Conservation (phyloP, 768 basidiomycete genomes). For the Hortiboletus flavorubellus region DNA sequence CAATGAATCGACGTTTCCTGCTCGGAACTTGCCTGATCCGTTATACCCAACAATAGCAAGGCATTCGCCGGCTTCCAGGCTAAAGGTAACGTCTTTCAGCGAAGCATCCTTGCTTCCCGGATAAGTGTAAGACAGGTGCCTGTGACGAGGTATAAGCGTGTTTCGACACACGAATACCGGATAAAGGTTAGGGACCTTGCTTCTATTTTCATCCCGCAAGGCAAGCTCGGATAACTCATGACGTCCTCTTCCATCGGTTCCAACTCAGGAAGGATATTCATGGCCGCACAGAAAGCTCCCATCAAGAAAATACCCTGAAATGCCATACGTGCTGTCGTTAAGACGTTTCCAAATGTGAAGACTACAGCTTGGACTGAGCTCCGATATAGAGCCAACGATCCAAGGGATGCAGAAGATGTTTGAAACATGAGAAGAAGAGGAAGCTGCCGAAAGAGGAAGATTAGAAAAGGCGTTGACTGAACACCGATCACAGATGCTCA, state of each 20-base stretch:
- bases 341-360: conserved; percentile 57
- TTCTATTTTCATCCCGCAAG: conserved; percentile 66
- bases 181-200: conserved; percentile 48
- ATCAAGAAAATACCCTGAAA: conserved; percentile 85
- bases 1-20: conserved; percentile 6
- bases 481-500: conserved; percentile 33
- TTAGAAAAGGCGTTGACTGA: conserved; percentile 9
- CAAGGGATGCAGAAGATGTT: conserved; percentile 69
- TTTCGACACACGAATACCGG: conserved; percentile 5
- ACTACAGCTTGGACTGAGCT: conserved; percentile 72
- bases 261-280: conserved; percentile 63
- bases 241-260: conserved; percentile 56
- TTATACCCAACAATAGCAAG: conserved; percentile 86
- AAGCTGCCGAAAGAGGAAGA: conserved; percentile 43
- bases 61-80: conserved; percentile 69
- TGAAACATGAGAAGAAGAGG: conserved; percentile 72
- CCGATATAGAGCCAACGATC: conserved; percentile 79
- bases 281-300: conserved; percentile 81
- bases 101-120: conserved; percentile 69
- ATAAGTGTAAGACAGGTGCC: conserved; percentile 72
- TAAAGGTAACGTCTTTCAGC: conserved; percentile 65
- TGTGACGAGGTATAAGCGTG: conserved; percentile 27
- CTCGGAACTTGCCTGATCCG: conserved; percentile 59
- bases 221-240: conserved; percentile 44
- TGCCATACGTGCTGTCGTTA: conserved; percentile 66